Conservation (phyloP, 208 protist genomes). For the Naegleria lovaniensis region DNA sequence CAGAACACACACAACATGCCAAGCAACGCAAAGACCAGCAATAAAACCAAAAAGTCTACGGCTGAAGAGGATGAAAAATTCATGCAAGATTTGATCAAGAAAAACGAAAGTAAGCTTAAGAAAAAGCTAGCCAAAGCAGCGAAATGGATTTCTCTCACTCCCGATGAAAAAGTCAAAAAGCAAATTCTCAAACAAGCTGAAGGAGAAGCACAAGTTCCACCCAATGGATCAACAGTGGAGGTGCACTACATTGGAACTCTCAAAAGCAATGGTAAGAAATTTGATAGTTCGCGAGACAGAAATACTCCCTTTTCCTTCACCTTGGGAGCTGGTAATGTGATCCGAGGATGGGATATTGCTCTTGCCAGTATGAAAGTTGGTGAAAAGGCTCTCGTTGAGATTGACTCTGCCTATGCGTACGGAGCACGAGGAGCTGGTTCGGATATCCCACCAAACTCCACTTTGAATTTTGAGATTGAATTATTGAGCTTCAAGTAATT, state of each 20-base stretch:
- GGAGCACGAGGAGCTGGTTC: not conserved
- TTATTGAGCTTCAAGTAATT: not conserved
- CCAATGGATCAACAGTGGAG: not conserved
- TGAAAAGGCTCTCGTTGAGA: not conserved
- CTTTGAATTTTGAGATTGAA: slow-evolving; percentile 17
- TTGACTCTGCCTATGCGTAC: not conserved
- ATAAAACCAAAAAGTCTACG: not conserved
- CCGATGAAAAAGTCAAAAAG: not conserved
- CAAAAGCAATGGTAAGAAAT: not conserved
- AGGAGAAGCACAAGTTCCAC: not conserved
- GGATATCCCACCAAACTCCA: not conserved
- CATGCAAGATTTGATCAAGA: not conserved
- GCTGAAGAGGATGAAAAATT: not conserved
- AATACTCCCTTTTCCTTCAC: not conserved
- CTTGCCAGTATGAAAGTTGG: not conserved
- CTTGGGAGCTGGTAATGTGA: not conserved
- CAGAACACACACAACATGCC: too few relatives aligned
- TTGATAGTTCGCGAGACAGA: not conserved
- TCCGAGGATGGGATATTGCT: not conserved
- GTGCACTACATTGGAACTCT: slow-evolving; percentile 16
- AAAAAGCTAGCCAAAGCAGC: not conserved
- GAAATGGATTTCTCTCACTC: not conserved
- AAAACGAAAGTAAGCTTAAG: not conserved
- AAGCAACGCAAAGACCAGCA: too few relatives aligned
- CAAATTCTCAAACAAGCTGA: not conserved